Evolutionary conservation across 768 basidiomycete genomes (phyloP).

Genomic region (Boletus rubescentipes): DNA sequence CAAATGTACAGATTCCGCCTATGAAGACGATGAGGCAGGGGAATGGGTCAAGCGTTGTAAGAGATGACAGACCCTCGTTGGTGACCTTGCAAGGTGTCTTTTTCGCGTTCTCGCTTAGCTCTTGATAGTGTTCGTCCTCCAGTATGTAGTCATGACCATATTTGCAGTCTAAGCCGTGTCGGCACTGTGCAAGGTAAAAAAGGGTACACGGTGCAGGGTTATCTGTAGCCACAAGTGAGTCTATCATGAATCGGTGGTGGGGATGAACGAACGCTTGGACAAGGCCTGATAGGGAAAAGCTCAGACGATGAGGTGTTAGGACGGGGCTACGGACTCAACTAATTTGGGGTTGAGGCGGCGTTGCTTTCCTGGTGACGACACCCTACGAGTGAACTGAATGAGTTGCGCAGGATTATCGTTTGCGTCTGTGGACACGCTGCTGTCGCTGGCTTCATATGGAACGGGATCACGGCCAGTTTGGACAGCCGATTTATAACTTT

Average conservation of each 20-base stretch:
- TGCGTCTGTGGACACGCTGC: slow-evolving; percentile 46
- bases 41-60: not conserved
- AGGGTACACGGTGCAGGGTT: slow-evolving; percentile 66
- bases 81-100: slow-evolving; percentile 60
- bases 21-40: slow-evolving; percentile 2
- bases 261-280: slow-evolving; percentile 54
- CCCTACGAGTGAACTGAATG: slow-evolving; percentile 25
- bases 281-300: slow-evolving; percentile 42
- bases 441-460: slow-evolving; percentile 46
- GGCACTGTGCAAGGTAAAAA: slow-evolving; percentile 63
- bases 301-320: slow-evolving; percentile 17
- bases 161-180: slow-evolving; percentile 56
- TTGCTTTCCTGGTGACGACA: slow-evolving; percentile 35
- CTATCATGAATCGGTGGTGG: not conserved
- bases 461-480: slow-evolving; percentile 26
- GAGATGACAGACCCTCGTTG: slow-evolving; percentile 48
- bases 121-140: slow-evolving; percentile 49
- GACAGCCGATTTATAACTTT: slow-evolving; percentile 44
- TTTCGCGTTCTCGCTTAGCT: slow-evolving; percentile 56
- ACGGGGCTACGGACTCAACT: slow-evolving; percentile 37
- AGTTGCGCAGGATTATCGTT: slow-evolving; percentile 34
- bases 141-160: slow-evolving; percentile 64
- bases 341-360: slow-evolving; percentile 53
- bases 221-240: slow-evolving; percentile 31
- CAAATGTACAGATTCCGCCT: slow-evolving; percentile 60